Percentiles rank a stretch among this genome's conserved stretches.
Conservation (phyloP, 2,329 filamentous ascomycete genomes). For the Scytalidium lignicola region DNA sequence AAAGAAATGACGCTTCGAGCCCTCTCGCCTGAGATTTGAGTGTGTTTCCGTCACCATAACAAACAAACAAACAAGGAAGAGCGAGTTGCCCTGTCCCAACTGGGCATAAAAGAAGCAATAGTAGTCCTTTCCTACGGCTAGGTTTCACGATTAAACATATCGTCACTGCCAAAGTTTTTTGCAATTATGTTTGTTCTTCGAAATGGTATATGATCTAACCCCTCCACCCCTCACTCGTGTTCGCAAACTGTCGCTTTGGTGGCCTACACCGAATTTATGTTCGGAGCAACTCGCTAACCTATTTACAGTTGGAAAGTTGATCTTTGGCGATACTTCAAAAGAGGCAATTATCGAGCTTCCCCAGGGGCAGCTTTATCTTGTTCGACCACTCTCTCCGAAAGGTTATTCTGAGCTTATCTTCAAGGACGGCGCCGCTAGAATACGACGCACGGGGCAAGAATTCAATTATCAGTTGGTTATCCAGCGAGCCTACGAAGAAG, state of each 20-base stretch:
- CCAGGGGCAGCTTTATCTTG: slow-evolving; percentile 94
- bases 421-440: slow-evolving; percentile 89
- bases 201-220: slow-evolving; percentile 31
- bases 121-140: background rate
- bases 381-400: slow-evolving; percentile 90
- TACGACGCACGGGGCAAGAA: slow-evolving; percentile 88
- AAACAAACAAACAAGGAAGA: background rate
- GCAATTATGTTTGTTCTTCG: slow-evolving; percentile 37
- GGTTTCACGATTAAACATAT: background rate
- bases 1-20: background rate
- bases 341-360: slow-evolving; percentile 92
- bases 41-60: background rate
- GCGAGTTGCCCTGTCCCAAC: background rate
- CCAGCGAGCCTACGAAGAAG: slow-evolving; percentile 94
- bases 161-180: slow-evolving; percentile 2
- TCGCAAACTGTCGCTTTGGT: slow-evolving; percentile 1
- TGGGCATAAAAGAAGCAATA: background rate
- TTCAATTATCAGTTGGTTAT: slow-evolving; percentile 97
- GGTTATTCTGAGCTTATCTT: slow-evolving; percentile 99
- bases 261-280: background rate
- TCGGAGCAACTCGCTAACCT: background rate
- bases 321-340: slow-evolving; percentile 76
- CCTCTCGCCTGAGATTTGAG: background rate
- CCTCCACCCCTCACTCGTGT: slow-evolving; percentile 6
- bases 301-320: slow-evolving; percentile 74